Evolutionary conservation across 805 yeast species (phyloP), one percentile per base, ranked within the genome.

Genomic region (Huiozyma sinensis): DNA sequence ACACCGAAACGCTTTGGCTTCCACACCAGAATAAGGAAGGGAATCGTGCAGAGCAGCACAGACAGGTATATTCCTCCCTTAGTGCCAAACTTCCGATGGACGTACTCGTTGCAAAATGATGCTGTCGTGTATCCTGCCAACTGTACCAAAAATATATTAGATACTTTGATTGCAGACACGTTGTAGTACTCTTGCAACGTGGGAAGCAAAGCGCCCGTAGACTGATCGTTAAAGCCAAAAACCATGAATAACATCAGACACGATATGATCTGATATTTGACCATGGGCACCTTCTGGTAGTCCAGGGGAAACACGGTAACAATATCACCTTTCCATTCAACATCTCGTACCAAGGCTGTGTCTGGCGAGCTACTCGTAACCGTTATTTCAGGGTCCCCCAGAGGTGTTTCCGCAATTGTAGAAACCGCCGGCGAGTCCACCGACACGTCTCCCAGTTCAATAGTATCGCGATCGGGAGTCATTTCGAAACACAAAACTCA

Each of bases 171-270:
- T 28, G 48, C 48, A 0, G 64, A 50, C 6, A 57, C 49, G 1
- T 52, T 42, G 41, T 62, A 63, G 34, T 54, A 44, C 32, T 52
- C 52, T 2, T 54, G 53, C 7, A 63, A 46, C 2, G 59, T 53
- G 1, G 67, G 67, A 28, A 62, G 51, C 12, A 63, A 43, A n/a
- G 64, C 53, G 1, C 67, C 67, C 1, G 58, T 54, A 6, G 57
- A 47, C 41, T 63, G 66, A 42, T 63, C 66, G 40, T 58, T 63
- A 38, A 63, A 41, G 1, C 67, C 67, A 44, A 62, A 58, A 1
- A 60, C 59, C 5, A 52, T 33, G 39, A 63, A 63, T 49, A 60
- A 49, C 3, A 54, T 13, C 8, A 60, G 42, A 42, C 61, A 51
- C n/a, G 61, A 49, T 5, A 52, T 40, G n/a, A 61, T 49, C 41